Conservation (phyloP, 1,284 basidiomycete genomes). For the Cystobasidiaceae sp. region DNA sequence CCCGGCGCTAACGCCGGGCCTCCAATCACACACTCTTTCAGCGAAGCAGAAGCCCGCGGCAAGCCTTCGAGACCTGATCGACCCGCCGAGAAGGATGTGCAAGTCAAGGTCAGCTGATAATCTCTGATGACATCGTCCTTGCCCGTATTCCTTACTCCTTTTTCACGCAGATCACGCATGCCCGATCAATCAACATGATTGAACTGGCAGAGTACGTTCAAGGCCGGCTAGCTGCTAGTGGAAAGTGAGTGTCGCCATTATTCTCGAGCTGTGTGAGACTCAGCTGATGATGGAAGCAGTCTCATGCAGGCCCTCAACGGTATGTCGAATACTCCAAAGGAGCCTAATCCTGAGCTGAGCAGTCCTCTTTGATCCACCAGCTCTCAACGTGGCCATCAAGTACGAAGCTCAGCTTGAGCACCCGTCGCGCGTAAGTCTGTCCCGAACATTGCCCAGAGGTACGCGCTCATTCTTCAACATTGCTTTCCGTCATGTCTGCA, state of each 20-base stretch:
- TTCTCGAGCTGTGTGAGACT: neutral
- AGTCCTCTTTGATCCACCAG: neutral
- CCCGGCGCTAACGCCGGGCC: conserved; percentile 9
- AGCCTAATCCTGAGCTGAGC: neutral
- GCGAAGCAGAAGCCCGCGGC: conserved; percentile 10
- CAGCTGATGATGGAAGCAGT: neutral
- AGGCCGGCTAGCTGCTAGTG: neutral
- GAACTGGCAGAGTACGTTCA: neutral
- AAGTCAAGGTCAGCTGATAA: conserved; percentile 1
- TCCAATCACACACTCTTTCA: neutral
- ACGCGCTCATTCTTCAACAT: too few species aligned
- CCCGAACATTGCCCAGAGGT: neutral
- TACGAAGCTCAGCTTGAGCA: neutral
- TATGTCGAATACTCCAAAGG: neutral
- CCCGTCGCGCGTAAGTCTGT: conserved; percentile 7
- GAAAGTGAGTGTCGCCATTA: neutral
- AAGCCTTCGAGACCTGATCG: conserved; percentile 4
- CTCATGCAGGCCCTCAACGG: conserved; percentile 6
- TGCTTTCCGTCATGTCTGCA: too few species aligned
- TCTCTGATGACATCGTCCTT: neutral
- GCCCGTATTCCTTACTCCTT: too few species aligned
- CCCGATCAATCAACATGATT: conserved; percentile 10
- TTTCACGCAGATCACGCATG: neutral
- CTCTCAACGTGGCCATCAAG: conserved; percentile 24
- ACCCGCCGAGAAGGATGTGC: conserved; percentile 11